A percentile compares a stretch with the other conserved stretches of the same genome.
phyloP scores from a whole-genome alignment of 352 stramenopile species.

The Thalassiosira exigua region DNA sequence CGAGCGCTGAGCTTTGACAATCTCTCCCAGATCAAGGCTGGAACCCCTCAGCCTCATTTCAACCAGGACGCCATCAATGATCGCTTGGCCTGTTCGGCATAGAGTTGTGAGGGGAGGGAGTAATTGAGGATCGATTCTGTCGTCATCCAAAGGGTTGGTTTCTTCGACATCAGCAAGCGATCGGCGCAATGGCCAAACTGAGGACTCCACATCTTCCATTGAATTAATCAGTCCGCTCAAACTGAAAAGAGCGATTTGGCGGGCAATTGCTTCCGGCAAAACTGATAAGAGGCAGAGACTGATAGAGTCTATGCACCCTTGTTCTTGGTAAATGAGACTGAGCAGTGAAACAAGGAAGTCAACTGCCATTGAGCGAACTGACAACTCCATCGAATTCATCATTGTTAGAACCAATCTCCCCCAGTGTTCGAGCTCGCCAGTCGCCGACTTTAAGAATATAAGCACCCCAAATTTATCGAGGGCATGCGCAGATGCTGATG shows the following conservation, averaged over 20 bases:
- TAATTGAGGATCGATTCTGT: constrained; percentile 77
- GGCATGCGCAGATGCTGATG: constrained; percentile 51
- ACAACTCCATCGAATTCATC: constrained; percentile 82
- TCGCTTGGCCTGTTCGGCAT: constrained; percentile 77
- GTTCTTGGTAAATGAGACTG: constrained; percentile 62
- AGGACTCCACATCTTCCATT: constrained; percentile 68
- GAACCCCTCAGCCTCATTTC: constrained; percentile 76
- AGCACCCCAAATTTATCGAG: constrained; percentile 80
- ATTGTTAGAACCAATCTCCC: constrained; percentile 73
- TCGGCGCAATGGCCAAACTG: constrained; percentile 79
- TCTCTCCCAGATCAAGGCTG: constrained; percentile 50
- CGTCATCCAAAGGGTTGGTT: constrained; percentile 79
- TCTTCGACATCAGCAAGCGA: constrained; percentile 82
- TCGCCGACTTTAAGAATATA: constrained; percentile 70
- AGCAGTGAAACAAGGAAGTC: constrained; percentile 83
- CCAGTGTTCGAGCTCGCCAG: constrained; percentile 76
- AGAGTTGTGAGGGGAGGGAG: constrained; percentile 68
- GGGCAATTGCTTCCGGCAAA: constrained; percentile 75
- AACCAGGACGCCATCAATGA: constrained; percentile 83
- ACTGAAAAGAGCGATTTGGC: constrained; percentile 79
- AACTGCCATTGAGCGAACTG: constrained; percentile 82
- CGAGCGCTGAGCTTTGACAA: constrained; percentile 32
- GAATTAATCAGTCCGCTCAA: constrained; percentile 65
- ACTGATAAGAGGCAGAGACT: constrained; percentile 67
- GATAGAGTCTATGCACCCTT: constrained; percentile 74